Evolutionary conservation across 805 yeast genomes (phyloP).

Genomic region (Tetrapisispora pingtungensis): DNA sequence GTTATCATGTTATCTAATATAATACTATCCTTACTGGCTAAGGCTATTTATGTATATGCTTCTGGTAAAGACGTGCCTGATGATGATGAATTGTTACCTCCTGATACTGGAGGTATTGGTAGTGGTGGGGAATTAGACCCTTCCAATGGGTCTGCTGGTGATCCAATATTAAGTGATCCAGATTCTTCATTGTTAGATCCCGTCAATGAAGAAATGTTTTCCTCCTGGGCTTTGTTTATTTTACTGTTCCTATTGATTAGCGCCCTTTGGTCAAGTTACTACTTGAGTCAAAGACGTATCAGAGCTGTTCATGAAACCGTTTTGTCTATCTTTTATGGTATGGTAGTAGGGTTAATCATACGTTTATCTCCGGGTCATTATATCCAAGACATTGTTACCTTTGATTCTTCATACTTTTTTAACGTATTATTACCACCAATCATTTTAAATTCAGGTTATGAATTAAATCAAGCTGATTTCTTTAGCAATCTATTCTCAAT

Average conservation of each 20-base stretch:
- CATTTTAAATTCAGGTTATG: constrained; percentile 92
- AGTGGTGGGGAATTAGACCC: constrained; percentile 12
- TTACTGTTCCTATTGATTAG: constrained; percentile 67
- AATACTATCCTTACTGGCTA: constrained; percentile 9
- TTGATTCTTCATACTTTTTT: constrained; percentile 89
- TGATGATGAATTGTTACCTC: constrained; percentile 32
- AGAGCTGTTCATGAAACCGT: constrained; percentile 98
- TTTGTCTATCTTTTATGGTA: constrained; percentile 89
- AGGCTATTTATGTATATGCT: constrained; percentile 9
- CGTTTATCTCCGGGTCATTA: constrained; percentile 92
- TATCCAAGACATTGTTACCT: constrained; percentile 93
- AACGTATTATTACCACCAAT: constrained; percentile 92
- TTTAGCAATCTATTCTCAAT: constrained; percentile 87
- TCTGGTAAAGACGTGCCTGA: constrained; percentile 10
- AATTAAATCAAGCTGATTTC: constrained; percentile 89
- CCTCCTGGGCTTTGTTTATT: constrained; percentile 95
- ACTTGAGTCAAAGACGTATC: constrained; percentile 79
- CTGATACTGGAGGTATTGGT: constrained; percentile 21
- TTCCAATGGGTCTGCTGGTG: constrained; percentile 8
- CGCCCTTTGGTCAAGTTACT: constrained; percentile 93
- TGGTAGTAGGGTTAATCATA: constrained; percentile 87
- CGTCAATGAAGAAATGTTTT: constrained; percentile 86
- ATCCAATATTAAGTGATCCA: constrained; percentile 41
- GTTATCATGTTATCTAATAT: constrained; percentile 8
- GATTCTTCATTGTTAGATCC: constrained; percentile 59